Evolutionary conservation across 352 stramenopile species (phyloP).

Genomic region (Globisporangium echinulatum): DNA sequence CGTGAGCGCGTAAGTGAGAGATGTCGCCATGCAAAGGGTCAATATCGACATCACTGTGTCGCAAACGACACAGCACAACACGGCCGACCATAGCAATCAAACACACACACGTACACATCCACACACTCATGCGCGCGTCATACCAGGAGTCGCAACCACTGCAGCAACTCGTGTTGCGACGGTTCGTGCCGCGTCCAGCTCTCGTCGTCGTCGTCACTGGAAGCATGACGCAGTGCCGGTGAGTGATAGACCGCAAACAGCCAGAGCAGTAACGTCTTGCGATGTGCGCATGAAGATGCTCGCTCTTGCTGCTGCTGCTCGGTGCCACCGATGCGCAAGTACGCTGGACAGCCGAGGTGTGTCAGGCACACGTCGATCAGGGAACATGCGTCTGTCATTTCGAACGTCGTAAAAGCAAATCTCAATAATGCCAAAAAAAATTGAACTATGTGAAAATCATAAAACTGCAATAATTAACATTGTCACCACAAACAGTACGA

Average conservation of each 20-base stretch:
- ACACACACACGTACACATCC: neutral
- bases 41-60: neutral
- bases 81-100: neutral
- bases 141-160: constrained; percentile 29
- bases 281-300: constrained; percentile 12
- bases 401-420: no score
- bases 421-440: no score
- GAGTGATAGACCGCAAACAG: constrained; percentile 30
- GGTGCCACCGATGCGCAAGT: constrained; percentile 12
- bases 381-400: no score
- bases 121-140: neutral
- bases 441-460: no score
- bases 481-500: no score
- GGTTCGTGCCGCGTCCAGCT: constrained; percentile 27
- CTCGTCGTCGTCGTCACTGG: constrained; percentile 17
- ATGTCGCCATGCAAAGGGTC: no score
- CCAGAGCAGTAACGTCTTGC: constrained; percentile 35
- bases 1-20: no score
- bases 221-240: constrained; percentile 14
- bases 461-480: no score
- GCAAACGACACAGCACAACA: no score
- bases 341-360: constrained; percentile 31
- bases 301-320: constrained; percentile 11
- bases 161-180: constrained; percentile 17
- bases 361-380: constrained; percentile 14